Conservation (phyloP, 225 moss, liverwort and hornwort species). For the Pseudisothecium myosuroides region DNA sequence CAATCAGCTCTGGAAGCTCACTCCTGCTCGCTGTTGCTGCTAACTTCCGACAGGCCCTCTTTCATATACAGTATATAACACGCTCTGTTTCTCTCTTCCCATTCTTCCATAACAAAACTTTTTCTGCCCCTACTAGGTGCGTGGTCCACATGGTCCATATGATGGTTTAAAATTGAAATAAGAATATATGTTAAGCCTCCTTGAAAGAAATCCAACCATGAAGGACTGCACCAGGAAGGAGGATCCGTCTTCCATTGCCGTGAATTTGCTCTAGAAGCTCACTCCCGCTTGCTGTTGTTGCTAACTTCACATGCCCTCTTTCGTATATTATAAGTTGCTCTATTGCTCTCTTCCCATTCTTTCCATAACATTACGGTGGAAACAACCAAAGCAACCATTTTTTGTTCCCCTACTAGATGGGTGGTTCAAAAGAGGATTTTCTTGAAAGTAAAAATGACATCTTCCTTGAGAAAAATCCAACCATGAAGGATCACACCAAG, state of each 20-base stretch:
- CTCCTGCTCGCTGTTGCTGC: neutral
- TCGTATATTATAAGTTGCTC: too few species aligned
- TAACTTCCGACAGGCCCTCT: neutral
- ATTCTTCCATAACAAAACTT: neutral
- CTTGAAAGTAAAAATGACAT: neutral
- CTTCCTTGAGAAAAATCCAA: neutral
- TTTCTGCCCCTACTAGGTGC: too few species aligned
- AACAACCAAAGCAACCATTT: fast-evolving
- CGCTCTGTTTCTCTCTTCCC: neutral
- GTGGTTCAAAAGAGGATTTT: neutral
- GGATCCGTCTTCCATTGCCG: neutral
- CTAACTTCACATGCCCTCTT: fast-evolving
- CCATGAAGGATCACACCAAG: neutral
- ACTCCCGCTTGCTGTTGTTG: neutral
- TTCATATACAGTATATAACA: neutral
- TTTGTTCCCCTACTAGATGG: neutral
- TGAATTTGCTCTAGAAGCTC: neutral
- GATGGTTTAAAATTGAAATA: too few species aligned
- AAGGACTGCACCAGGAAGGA: neutral
- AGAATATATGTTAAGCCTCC: too few species aligned
- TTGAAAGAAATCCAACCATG: neutral
- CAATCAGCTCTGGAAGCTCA: conserved; percentile 24
- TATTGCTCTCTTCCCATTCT: neutral
- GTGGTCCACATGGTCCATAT: too few species aligned
- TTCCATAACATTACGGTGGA: too few species aligned